Base-by-base conservation (phyloP, 2,329 filamentous ascomycete genomes). In the Phialophora chinensis region DNA sequence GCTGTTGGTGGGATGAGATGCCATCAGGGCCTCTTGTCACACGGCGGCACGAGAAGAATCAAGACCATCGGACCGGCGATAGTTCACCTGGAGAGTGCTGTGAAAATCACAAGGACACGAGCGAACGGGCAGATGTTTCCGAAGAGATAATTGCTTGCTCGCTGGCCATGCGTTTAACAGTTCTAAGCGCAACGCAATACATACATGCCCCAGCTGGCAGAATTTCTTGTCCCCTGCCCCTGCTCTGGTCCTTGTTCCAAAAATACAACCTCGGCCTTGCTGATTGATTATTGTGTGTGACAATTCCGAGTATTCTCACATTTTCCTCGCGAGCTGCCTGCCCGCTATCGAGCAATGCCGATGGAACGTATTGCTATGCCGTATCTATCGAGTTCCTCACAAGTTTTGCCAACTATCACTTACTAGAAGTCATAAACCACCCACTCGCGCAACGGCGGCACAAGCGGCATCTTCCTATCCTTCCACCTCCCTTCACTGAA, bases 371-470 rank as follows among this genome's bases (percentile, higher is more conserved):
- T 35, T 38, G 49, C 49, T 5, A 12, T 53, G 49, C 8, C n/a
- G 8, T 53, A 53, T 53, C 20, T 53, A 4, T 53, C 49, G 49
- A 27, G 25, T 3, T 1, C 8, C 23, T 35, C 11, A 31, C 53
- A 20, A 1, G 6, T 44, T 8, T 17, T n/a, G 38, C 38, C 38
- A 7, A 1, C 38, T 44, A n/a, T 4, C 38, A 1, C 8, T 17
- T 7, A 35, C 25, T 25, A 93, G 73, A 94, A 88, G 74, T 92
- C 87, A 86, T 90, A 94, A 31, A 81, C 78, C 71, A 88, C 88
- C 83, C 88, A 94, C 74, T 94, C 92, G 68, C 87, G 84, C 77
- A 88, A 89, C 0, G 93, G 93, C 23, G 93, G 91, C 54, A 92
- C 80, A 72, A 90, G 84, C 0, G 93, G 93, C 80, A 97, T 90